Evolutionary conservation across 805 yeast genomes (phyloP).

Genomic region (Candida ipomoeae): DNA sequence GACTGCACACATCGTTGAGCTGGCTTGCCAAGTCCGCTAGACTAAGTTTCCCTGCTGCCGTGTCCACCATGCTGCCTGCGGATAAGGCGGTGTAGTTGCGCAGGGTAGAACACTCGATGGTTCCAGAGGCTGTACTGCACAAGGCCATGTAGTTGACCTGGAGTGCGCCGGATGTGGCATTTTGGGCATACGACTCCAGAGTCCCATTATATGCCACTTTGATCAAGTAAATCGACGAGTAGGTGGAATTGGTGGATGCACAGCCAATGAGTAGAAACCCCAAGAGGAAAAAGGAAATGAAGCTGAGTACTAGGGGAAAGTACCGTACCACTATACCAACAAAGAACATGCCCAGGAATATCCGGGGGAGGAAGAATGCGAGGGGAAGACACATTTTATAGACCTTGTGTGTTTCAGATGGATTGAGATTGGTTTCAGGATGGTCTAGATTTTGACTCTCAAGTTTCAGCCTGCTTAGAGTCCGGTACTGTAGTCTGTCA

Average conservation of each 20-base stretch:
- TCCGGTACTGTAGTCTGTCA: no score
- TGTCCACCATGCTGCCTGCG: conserved; percentile 30
- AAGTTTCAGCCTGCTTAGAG: no score
- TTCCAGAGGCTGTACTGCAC: conserved; percentile 41
- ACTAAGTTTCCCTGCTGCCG: conserved; percentile 32
- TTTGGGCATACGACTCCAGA: not conserved
- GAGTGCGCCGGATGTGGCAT: conserved; percentile 23
- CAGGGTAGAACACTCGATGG: conserved; percentile 35
- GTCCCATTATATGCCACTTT: conserved; percentile 44
- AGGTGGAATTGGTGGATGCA: conserved; percentile 34
- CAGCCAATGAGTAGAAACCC: conserved; percentile 58
- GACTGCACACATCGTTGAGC: conserved; percentile 48
- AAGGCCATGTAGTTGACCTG: conserved; percentile 54
- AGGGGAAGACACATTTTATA: conserved; percentile 12
- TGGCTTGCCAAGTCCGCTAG: conserved; percentile 44
- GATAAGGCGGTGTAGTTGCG: conserved; percentile 22
- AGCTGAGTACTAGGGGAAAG: conserved; percentile 28
- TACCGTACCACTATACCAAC: conserved; percentile 9
- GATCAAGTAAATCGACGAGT: conserved; percentile 49
- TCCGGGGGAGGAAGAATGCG: conserved; percentile 5
- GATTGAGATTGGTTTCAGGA: not conserved
- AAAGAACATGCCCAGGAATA: conserved; percentile 14
- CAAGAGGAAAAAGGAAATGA: conserved; percentile 48
- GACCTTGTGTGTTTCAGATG: not conserved
- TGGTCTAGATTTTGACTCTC: not conserved